Conservation (phyloP, 305 asterid genomes). For the Fraxinus angustifolia region DNA sequence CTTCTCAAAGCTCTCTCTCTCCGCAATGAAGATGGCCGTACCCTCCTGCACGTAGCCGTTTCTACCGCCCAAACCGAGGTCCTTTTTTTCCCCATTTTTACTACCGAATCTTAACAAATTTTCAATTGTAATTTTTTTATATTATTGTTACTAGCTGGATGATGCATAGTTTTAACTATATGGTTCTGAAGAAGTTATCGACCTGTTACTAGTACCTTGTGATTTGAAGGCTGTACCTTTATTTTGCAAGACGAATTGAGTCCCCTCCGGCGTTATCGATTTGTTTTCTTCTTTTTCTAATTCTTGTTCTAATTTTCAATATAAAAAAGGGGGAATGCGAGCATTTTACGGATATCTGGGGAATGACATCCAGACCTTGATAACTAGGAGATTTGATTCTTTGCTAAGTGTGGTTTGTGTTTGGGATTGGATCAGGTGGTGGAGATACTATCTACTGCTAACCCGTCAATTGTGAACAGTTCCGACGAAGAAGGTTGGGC, state of each 20-base stretch:
- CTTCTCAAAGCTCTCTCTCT: conserved; percentile 51
- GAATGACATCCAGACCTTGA: not conserved
- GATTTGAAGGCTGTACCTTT: not conserved
- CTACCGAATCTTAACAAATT: not conserved
- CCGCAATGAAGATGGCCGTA: conserved; percentile 80
- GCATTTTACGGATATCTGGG: not conserved
- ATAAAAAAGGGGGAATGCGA: not conserved
- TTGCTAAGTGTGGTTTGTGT: conserved; percentile 2
- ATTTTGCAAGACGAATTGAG: not conserved
- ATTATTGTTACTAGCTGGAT: not conserved
- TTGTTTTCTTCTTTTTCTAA: not conserved
- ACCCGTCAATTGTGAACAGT: conserved; percentile 52
- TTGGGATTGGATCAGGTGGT: conserved; percentile 55
- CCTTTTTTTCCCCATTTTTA: not conserved
- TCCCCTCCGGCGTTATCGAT: not conserved
- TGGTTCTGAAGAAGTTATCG: not conserved
- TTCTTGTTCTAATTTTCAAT: not conserved
- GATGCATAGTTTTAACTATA: not conserved
- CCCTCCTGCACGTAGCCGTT: conserved; percentile 89
- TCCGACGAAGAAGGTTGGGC: conserved; percentile 94
- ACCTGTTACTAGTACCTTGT: not conserved
- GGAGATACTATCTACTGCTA: conserved; percentile 57
- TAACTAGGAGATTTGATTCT: not conserved
- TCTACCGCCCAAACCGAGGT: conserved; percentile 60
- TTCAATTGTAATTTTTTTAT: not conserved